phyloP scores from a whole-genome alignment of 2,329 filamentous ascomycete genomes.

The Sphaceloma murrayae region DNA sequence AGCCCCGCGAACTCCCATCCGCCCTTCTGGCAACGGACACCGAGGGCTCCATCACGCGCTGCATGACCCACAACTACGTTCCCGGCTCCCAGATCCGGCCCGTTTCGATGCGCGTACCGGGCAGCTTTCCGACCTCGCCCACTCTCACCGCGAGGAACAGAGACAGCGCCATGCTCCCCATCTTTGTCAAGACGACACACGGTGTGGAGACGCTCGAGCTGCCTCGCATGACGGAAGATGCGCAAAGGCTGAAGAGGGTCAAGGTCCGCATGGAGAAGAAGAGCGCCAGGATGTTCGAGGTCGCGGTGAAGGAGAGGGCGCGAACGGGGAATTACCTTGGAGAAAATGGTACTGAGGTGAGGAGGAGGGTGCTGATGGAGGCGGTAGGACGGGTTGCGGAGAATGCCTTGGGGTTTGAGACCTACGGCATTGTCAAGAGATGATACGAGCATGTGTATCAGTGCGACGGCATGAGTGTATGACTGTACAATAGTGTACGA shows the following conservation, averaged over 20 bases:
- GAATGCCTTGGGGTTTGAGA: constrained; percentile 7
- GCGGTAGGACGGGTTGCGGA: not conserved
- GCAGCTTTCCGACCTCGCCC: constrained; percentile 2
- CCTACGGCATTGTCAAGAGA: constrained; percentile 4
- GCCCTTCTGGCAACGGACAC: not conserved
- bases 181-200: constrained; percentile 14
- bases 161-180: not conserved
- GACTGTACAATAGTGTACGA: too few species aligned
- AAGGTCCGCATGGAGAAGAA: constrained; percentile 13
- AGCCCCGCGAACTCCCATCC: not conserved
- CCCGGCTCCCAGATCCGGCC: not conserved
- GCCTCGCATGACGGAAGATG: constrained; percentile 2
- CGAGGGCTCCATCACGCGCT: constrained; percentile 1
- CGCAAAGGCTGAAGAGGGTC: not conserved
- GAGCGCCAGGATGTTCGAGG: constrained; percentile 11
- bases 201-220: constrained; percentile 3
- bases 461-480: too few species aligned
- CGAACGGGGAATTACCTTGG: constrained; percentile 1
- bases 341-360: constrained; percentile 1
- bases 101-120: not conserved
- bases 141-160: not conserved
- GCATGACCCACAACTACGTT: not conserved
- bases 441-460: too few species aligned
- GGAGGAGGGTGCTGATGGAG: constrained; percentile 8
- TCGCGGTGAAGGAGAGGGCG: constrained; percentile 7